Conservation (phyloP, 1,284 basidiomycete genomes). For the Peniophora sp. region DNA sequence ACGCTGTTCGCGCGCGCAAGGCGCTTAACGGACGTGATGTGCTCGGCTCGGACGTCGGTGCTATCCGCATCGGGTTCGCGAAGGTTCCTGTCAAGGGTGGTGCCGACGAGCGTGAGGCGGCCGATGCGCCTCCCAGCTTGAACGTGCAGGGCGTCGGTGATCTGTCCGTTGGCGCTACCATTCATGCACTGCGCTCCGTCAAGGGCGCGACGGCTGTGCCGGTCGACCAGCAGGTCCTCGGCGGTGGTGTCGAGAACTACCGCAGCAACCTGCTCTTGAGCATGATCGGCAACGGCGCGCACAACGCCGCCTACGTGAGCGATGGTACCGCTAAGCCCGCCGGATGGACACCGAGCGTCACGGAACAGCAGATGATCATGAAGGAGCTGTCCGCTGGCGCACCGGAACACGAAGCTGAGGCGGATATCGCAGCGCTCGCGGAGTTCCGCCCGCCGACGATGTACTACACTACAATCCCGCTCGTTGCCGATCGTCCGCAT, state of each 20-base stretch:
- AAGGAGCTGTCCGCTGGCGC: constrained; percentile 79
- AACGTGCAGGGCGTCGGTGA: constrained; percentile 75
- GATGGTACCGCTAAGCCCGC: constrained; percentile 52
- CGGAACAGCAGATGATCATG: constrained; percentile 95
- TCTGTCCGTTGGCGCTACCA: constrained; percentile 75
- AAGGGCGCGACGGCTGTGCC: constrained; percentile 85
- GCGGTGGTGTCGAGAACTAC: constrained; percentile 89
- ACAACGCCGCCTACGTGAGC: constrained; percentile 45
- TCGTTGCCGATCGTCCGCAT: constrained; percentile 76
- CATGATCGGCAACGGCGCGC: constrained; percentile 81
- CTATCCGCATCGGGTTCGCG: constrained; percentile 94
- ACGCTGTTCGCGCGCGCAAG: constrained; percentile 91
- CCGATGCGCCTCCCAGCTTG: constrained; percentile 54
- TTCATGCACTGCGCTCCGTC: constrained; percentile 76
- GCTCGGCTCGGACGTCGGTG: constrained; percentile 90
- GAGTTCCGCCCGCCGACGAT: constrained; percentile 83
- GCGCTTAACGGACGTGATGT: constrained; percentile 93
- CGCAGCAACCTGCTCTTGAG: constrained; percentile 86
- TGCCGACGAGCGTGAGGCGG: constrained; percentile 52
- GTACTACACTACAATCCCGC: constrained; percentile 91
- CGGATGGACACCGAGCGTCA: constrained; percentile 62
- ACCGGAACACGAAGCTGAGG: constrained; percentile 68
- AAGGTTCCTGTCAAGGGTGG: constrained; percentile 88
- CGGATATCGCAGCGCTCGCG: constrained; percentile 75
- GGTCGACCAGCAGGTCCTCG: constrained; percentile 85